phyloP scores from a whole-genome alignment of 805 yeast species.

The Barnettozyma sp. region DNA sequence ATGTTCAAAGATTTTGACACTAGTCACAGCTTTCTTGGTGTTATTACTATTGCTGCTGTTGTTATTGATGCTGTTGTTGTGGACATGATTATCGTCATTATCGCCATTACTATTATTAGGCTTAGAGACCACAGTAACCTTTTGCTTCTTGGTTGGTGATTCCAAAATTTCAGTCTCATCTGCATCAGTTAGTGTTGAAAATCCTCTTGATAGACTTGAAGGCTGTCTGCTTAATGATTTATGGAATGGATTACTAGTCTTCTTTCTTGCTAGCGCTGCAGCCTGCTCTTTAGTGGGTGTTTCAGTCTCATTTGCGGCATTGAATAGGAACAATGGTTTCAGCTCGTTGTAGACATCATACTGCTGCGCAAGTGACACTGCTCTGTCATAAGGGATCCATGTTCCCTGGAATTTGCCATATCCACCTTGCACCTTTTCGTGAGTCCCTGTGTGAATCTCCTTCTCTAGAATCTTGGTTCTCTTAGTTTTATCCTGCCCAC shows the following conservation, averaged over 20 bases:
- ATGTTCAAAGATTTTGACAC: constrained; percentile 29
- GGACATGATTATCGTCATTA: too few species aligned
- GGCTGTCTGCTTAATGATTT: constrained; percentile 20
- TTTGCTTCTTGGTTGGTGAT: constrained; percentile 35
- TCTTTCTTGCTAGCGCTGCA: constrained; percentile 31
- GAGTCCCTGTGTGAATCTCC: constrained; percentile 61
- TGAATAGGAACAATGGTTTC: constrained; percentile 52
- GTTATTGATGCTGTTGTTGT: too few species aligned
- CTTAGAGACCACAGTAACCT: too few species aligned
- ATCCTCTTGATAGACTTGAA: constrained; percentile 20
- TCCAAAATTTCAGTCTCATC: constrained; percentile 22
- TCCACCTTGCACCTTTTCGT: constrained; percentile 80
- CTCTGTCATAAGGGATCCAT: constrained; percentile 72
- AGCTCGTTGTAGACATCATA: constrained; percentile 58
- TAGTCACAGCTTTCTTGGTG: too few species aligned
- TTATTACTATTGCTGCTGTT: too few species aligned
- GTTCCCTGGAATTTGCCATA: constrained; percentile 83
- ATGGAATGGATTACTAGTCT: constrained; percentile 13
- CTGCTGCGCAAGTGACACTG: constrained; percentile 47
- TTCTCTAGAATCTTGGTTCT: constrained; percentile 68
- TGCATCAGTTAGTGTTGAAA: constrained; percentile 29
- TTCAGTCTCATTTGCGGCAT: constrained; percentile 31
- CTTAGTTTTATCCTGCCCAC: constrained; percentile 70
- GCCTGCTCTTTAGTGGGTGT: constrained; percentile 46
- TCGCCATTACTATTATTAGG: too few species aligned